Conservation (phyloP, 306 rosid genomes). For the Hylodesmum podocarpum region DNA sequence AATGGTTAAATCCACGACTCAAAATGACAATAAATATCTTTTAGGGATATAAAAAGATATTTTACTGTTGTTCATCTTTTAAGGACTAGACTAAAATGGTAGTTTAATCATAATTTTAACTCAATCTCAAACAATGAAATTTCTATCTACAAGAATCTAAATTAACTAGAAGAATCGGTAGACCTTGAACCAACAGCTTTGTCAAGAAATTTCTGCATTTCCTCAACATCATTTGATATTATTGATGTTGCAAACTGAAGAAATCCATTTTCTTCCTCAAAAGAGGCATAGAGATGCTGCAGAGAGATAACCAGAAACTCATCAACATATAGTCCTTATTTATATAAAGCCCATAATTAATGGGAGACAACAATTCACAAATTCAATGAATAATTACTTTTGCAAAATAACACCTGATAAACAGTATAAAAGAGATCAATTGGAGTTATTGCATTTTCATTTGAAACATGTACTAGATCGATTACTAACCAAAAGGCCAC, state of each 20-base stretch:
- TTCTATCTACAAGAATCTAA: slow-evolving; percentile 14
- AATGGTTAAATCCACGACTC: too few species aligned
- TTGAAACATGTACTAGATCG: too few species aligned
- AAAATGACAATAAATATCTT: too few species aligned
- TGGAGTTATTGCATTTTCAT: not conserved
- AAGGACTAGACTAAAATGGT: too few species aligned
- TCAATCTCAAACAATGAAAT: slow-evolving; percentile 12
- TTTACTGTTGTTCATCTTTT: too few species aligned
- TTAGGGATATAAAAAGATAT: too few species aligned
- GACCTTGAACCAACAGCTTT: slow-evolving; percentile 73
- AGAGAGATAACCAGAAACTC: slow-evolving; percentile 27
- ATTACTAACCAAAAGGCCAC: not conserved
- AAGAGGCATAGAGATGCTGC: slow-evolving; percentile 84
- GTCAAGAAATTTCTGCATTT: slow-evolving; percentile 86
- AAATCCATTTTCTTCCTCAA: slow-evolving; percentile 73
- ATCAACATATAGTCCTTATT: slow-evolving; percentile 8
- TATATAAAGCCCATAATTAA: not conserved
- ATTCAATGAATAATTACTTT: not conserved
- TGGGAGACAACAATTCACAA: not conserved
- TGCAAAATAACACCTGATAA: not conserved
- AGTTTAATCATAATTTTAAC: slow-evolving; percentile 22
- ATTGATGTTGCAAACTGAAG: slow-evolving; percentile 87
- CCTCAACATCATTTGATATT: slow-evolving; percentile 88
- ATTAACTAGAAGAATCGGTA: slow-evolving; percentile 22
- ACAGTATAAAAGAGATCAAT: not conserved